Evolutionary conservation across 2,329 filamentous ascomycete genomes (phyloP).

Genomic region (Dendrostoma leiphaemia): DNA sequence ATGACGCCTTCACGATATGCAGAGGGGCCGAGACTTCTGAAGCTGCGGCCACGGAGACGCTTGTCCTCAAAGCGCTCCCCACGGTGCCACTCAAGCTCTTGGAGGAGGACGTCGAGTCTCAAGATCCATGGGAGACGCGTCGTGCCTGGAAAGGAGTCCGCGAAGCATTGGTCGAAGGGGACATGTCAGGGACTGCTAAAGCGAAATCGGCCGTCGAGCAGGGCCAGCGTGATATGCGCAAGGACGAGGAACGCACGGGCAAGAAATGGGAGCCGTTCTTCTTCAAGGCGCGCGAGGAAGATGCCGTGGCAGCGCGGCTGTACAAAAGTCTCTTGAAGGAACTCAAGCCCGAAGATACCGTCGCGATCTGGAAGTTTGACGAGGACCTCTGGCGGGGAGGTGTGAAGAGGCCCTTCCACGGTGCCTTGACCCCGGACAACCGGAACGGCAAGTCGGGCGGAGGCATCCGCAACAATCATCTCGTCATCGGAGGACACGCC

Average conservation of each 20-base stretch:
- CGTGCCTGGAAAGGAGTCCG: constrained; percentile 12
- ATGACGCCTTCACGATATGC: constrained; percentile 21
- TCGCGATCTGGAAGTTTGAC: constrained; percentile 15
- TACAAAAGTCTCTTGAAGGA: constrained; percentile 9
- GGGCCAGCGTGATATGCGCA: constrained; percentile 11
- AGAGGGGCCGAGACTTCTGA: constrained; percentile 13
- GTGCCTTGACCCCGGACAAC: constrained; percentile 5
- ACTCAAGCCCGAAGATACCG: constrained; percentile 5
- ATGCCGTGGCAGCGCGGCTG: constrained; percentile 3
- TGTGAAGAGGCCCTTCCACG: constrained; percentile 9
- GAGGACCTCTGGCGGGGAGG: constrained; percentile 1
- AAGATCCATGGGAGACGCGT: constrained; percentile 13
- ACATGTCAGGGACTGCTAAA: constrained; percentile 11
- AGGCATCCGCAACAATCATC: not conserved
- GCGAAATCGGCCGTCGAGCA: constrained; percentile 14
- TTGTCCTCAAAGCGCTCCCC: constrained; percentile 7
- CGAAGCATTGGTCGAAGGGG: constrained; percentile 3
- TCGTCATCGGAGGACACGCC: not conserved
- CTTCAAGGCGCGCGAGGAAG: not conserved
- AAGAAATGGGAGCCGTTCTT: constrained; percentile 10
- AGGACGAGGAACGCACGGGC: constrained; percentile 2
- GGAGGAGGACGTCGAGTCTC: constrained; percentile 3
- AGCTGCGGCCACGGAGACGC: not conserved
- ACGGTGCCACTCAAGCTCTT: constrained; percentile 8
- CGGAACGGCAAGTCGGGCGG: not conserved